Base-by-base conservation (phyloP, 371 early-diverging fungal species). In the Encephalitozoon cuniculi region DNA sequence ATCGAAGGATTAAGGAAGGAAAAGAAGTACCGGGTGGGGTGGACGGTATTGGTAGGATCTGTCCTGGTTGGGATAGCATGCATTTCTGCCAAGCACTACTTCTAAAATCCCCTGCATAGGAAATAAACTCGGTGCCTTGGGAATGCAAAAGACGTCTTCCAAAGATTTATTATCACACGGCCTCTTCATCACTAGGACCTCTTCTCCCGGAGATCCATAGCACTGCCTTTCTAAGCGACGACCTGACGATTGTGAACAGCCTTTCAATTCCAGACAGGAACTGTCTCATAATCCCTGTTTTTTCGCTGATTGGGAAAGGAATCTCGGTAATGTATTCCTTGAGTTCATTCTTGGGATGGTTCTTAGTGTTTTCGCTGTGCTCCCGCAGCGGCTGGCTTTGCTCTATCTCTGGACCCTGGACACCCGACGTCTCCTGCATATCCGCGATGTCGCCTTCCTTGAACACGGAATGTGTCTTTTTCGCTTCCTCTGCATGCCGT, bases 231-330 rank as follows among this genome's bases (percentile, higher is more conserved):
- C 34, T 30, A 11, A 59, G 7, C 34, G 59, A 30, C 1, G 59
- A 59, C n/a, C 21, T 59, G 28, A 59, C 21, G n/a, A 59, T 37
- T 12, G 59, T 15, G 34, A 59, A 59, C 32, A 59, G n/a, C 34
- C 6, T 59, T 28, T 59, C 59, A 15, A 59, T 34, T n/a, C 59
- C 59, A n/a, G 59, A 59, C 34, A 59, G 30, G 21, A 59, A 59
- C 5, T 59, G 59, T n/a, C 15, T 59, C 59, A 59, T 59, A 11
- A 59, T 34, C 34, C 59, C 28, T 34, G 59, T 59, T 59, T 59
- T 59, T 37, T 59, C 37, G 21, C 18, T 21, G 0, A 59, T 59
- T 3, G 30, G 34, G 11, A 37, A 37, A 15, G 59, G 59, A 12
- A 59, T 59, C 37, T 59, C 59, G 7, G 59, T 34, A 15, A 59